Evolutionary conservation across 345 rosid genomes (phyloP), one percentile per base, ranked within the genome.

Genomic region (Boechera retrofracta): DNA sequence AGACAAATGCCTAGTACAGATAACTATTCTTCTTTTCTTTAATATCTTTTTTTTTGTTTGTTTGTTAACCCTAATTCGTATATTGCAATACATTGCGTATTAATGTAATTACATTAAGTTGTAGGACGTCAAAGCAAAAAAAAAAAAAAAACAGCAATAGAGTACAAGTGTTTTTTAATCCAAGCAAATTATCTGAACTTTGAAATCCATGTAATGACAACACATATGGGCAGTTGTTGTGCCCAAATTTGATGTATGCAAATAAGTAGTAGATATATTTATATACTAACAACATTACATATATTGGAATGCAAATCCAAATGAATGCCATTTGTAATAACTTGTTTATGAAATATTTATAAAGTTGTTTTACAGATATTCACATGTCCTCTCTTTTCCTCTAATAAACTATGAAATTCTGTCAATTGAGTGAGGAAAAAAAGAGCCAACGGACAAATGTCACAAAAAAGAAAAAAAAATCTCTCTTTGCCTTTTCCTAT

Each of bases 371-470:
- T 41, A 41, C 45, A 41, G 56, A 52, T 24, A 52, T 24, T 53
- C 32, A 53, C 13, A 28, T 26, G 35, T 28, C n/a, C 10, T 53
- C 24, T 21, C 24, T 21, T 21, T 21, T 21, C 10, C 29, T 3
- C 1, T 21, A 18, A 9, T 39, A 10, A 38, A 38, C 41, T 4
- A 33, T 33, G 6, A 0, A 33, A 33, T 4, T 5, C 36, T 33
- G 54, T 45, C 39, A 7, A 65, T 65, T 47, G 62, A 48, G 31
- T 16, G 70, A 65, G 31, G 13, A 12, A 32, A 48, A 8, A 12
- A 39, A 69, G 28, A 5, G 60, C 5, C 61, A 55, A 69, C 38
- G 36, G 49, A 38, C 63, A 55, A 68, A 52, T 49, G 48, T 67
- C 47, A 33, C 47, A 51, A 68, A 38, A 35, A 32, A 9, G 24